Evolutionary conservation across 805 yeast genomes (phyloP).

Genomic region (Cyberlindnera euphorbiae): DNA sequence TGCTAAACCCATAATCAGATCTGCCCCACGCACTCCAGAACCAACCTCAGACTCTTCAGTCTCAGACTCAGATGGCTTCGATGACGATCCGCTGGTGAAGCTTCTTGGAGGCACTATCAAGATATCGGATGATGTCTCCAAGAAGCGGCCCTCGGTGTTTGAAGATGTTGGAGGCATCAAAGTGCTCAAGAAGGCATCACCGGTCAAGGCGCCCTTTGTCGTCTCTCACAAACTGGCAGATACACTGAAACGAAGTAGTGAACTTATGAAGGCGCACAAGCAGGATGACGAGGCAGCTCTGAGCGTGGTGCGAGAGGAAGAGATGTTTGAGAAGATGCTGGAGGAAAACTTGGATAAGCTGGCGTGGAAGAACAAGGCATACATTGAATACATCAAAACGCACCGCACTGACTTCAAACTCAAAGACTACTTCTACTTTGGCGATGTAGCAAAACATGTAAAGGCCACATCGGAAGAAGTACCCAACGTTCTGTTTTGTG

Average conservation of each 20-base stretch:
- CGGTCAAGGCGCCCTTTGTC: neutral
- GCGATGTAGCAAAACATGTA: neutral
- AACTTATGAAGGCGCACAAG: constrained; percentile 5
- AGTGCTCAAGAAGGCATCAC: constrained; percentile 3
- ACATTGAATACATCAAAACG: constrained; percentile 4
- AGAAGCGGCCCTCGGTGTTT: constrained; percentile 6
- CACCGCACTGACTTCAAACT: constrained; percentile 5
- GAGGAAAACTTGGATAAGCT: constrained; percentile 1
- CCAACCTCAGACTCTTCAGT: constrained; percentile 1
- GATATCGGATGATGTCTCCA: neutral
- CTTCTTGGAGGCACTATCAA: neutral
- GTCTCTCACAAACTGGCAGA: neutral
- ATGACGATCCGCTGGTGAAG: constrained; percentile 3
- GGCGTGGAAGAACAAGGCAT: constrained; percentile 5
- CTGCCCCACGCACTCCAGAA: neutral
- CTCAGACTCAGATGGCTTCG: constrained; percentile 1
- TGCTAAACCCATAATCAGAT: neutral
- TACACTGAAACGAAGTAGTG: constrained; percentile 6
- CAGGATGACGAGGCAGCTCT: constrained; percentile 9
- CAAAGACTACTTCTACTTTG: constrained; percentile 10
- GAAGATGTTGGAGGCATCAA: constrained; percentile 6
- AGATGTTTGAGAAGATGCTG: constrained; percentile 8
- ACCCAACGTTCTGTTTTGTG: neutral
- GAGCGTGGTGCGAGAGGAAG: constrained; percentile 6
- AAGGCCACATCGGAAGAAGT: neutral